Conservation (phyloP, 805 yeast species). For the Pichia nakasei region DNA sequence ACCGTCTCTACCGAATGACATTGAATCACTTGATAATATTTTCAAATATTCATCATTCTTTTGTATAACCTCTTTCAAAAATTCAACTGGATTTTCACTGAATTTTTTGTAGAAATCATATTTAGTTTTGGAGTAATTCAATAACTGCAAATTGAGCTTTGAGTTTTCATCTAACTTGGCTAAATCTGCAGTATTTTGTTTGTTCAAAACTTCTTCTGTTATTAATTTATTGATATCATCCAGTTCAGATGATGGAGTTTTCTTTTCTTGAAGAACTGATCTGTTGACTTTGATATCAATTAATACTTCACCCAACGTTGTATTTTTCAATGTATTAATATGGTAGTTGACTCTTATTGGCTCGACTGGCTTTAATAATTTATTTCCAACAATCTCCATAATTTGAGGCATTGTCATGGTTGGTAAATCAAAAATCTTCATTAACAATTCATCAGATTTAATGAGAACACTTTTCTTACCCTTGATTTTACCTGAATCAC, state of each 20-base stretch:
- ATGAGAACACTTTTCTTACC: slow-evolving; percentile 21
- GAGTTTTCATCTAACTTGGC: slow-evolving; percentile 28
- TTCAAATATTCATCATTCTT: slow-evolving; percentile 80
- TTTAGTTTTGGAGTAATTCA: slow-evolving; percentile 51
- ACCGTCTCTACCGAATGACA: slow-evolving; percentile 27
- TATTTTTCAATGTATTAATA: slow-evolving; percentile 65
- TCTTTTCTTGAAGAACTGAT: slow-evolving; percentile 30
- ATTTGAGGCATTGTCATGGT: slow-evolving; percentile 63
- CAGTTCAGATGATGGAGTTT: slow-evolving; percentile 25
- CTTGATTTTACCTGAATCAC: slow-evolving; percentile 8
- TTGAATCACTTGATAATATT: slow-evolving; percentile 70
- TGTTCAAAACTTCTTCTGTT: slow-evolving; percentile 35
- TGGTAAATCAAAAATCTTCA: slow-evolving; percentile 37
- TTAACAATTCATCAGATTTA: slow-evolving; percentile 37
- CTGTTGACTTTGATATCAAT: slow-evolving; percentile 60
- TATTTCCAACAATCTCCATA: slow-evolving; percentile 55
- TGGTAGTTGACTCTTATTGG: slow-evolving; percentile 74
- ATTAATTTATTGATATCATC: slow-evolving; percentile 35
- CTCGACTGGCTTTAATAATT: slow-evolving; percentile 64
- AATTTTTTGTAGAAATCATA: slow-evolving; percentile 71
- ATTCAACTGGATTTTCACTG: slow-evolving; percentile 67
- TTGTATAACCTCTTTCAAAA: slow-evolving; percentile 63
- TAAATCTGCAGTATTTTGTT: slow-evolving; percentile 32
- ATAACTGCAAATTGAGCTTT: slow-evolving; percentile 41
- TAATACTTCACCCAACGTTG: slow-evolving; percentile 72